Conservation (phyloP, 1,284 basidiomycete species). For the Melampsora americana region DNA sequence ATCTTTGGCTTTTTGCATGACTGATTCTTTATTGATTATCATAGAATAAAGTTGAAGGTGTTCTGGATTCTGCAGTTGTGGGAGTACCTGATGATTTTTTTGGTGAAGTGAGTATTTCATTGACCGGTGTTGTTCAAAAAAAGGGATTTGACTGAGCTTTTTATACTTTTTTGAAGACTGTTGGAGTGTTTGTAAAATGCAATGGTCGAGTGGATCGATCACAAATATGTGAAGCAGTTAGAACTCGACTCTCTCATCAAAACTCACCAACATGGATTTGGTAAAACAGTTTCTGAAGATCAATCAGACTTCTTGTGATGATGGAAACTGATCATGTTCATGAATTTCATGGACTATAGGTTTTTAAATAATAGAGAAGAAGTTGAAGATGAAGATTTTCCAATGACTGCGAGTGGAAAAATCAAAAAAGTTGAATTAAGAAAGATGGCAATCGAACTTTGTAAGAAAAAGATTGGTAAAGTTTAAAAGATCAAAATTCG, state of each 20-base stretch:
- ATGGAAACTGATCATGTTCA: neutral
- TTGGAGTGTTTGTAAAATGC: conserved; percentile 17
- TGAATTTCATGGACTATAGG: neutral
- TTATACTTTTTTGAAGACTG: conserved; percentile 4
- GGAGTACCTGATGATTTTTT: conserved; percentile 24
- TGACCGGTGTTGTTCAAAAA: neutral
- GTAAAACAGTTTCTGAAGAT: neutral
- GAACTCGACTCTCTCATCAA: conserved; percentile 5
- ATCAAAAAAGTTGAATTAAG: conserved; percentile 20
- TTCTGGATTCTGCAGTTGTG: conserved; percentile 22
- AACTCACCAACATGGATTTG: conserved; percentile 14
- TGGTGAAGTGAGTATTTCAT: conserved; percentile 26
- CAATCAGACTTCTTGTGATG: neutral
- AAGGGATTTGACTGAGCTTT: neutral
- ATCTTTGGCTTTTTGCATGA: neutral
- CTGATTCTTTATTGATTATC: neutral
- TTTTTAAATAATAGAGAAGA: neutral
- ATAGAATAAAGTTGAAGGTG: conserved; percentile 27
- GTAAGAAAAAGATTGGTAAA: no score
- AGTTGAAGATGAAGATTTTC: conserved; percentile 8
- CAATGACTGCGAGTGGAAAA: conserved; percentile 28
- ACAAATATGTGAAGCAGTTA: conserved; percentile 6
- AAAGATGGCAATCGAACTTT: no score
- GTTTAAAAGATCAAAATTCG: no score
- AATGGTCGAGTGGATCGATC: neutral